phyloP scores from a whole-genome alignment of 1,284 basidiomycete genomes.

The Microbotryum intermedium region DNA sequence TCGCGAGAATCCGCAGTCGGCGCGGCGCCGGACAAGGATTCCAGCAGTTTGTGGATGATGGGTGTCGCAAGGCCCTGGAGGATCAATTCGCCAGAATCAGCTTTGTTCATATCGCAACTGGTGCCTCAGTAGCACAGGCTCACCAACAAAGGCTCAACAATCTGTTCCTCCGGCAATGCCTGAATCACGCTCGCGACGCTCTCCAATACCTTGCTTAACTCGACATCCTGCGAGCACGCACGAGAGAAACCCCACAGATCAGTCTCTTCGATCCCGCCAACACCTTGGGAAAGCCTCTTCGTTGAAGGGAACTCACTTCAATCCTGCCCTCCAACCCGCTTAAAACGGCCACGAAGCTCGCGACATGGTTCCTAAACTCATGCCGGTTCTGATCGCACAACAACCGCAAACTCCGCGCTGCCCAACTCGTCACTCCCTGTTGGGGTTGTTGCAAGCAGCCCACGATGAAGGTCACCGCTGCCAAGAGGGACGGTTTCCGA shows the following conservation, averaged over 20 bases:
- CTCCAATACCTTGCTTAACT: slow-evolving; percentile 34
- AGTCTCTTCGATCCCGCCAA: not conserved
- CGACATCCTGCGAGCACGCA: slow-evolving; percentile 16
- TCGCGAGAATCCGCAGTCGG: slow-evolving; percentile 17
- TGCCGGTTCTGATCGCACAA: slow-evolving; percentile 33
- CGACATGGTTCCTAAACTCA: slow-evolving; percentile 29
- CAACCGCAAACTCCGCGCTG: slow-evolving; percentile 28
- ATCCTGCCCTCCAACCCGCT: slow-evolving; percentile 30
- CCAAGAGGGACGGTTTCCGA: slow-evolving; percentile 16
- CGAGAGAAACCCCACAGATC: not conserved
- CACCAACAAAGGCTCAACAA: slow-evolving; percentile 26
- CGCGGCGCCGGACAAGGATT: slow-evolving; percentile 3
- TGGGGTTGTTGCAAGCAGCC: slow-evolving; percentile 12
- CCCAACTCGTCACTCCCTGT: slow-evolving; percentile 15
- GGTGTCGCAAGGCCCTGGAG: slow-evolving; percentile 16
- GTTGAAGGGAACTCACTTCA: slow-evolving; percentile 16
- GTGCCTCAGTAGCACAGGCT: not conserved
- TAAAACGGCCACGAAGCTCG: slow-evolving; percentile 32
- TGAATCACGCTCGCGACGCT: slow-evolving; percentile 35
- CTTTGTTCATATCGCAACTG: not conserved
- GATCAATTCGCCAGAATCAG: not conserved
- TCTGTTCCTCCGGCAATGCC: slow-evolving; percentile 24
- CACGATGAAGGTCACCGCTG: slow-evolving; percentile 27
- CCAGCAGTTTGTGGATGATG: slow-evolving; percentile 22
- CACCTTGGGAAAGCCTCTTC: too few relatives aligned